Percentiles rank a stretch among this genome's conserved stretches.
Evolutionary conservation across 2,329 filamentous ascomycete species (phyloP).

Genomic region (Penicillium sp.): DNA sequence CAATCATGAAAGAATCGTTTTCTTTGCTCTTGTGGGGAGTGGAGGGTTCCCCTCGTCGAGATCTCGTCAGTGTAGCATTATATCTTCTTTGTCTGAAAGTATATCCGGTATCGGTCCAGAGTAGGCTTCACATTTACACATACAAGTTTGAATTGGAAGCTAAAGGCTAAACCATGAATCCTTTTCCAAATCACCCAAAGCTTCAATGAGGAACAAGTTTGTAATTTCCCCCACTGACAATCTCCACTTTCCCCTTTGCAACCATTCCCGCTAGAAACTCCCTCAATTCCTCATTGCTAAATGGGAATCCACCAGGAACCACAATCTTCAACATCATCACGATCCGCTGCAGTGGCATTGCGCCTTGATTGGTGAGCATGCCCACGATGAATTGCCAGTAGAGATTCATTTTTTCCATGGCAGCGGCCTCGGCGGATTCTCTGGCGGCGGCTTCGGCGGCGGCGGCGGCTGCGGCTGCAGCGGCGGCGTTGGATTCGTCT

Average conservation of each 20-base stretch:
- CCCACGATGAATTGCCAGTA: constrained; percentile 91
- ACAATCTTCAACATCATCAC: constrained; percentile 94
- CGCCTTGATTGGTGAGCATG: constrained; percentile 88
- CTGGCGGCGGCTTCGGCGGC: constrained; percentile 40
- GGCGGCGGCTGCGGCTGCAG: constrained; percentile 38
- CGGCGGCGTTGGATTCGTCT: constrained; percentile 29
- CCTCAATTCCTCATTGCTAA: constrained; percentile 79
- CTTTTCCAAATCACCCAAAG: neutral
- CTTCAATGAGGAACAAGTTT: constrained; percentile 37
- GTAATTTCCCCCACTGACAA: constrained; percentile 63
- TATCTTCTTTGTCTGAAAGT: no score
- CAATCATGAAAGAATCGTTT: no score
- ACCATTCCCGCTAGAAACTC: constrained; percentile 77
- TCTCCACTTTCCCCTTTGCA: constrained; percentile 62
- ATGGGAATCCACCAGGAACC: constrained; percentile 79
- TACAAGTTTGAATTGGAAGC: no score
- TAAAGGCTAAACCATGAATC: neutral
- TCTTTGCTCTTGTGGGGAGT: no score
- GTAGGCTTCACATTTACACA: no score
- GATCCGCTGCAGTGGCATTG: constrained; percentile 76
- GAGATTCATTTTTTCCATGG: constrained; percentile 63
- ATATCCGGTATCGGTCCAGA: no score
- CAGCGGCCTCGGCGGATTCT: constrained; percentile 50
- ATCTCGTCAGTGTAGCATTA: no score
- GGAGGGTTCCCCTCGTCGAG: no score